Conservation (phyloP, 2,329 filamentous ascomycete genomes). For the Penicillium sp. region DNA sequence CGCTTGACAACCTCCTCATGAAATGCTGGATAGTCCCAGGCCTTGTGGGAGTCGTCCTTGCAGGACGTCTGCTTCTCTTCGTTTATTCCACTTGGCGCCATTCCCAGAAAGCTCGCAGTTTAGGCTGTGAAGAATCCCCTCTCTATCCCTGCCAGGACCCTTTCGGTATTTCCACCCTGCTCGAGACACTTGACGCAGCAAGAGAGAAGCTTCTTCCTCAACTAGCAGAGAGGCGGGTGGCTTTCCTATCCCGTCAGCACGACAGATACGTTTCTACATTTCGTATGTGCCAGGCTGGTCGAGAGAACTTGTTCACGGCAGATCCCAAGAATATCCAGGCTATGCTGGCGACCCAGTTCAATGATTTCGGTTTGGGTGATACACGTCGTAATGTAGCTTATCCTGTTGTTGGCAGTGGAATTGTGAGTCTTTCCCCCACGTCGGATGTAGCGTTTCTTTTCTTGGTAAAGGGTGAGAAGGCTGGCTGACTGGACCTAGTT, state of each 20-base stretch:
- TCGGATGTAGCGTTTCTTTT: background rate
- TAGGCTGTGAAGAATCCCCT: conserved; percentile 27
- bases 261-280: conserved; percentile 29
- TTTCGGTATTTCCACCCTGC: conserved; percentile 27
- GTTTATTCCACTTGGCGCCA: too few species aligned
- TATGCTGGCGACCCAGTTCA: conserved; percentile 78
- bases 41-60: too few species aligned
- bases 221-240: conserved; percentile 20
- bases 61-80: too few species aligned
- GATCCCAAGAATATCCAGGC: conserved; percentile 73
- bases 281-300: conserved; percentile 23
- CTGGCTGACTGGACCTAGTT: conserved; percentile 21
- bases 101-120: background rate
- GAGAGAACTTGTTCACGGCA: conserved; percentile 29
- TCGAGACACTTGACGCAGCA: conserved; percentile 25
- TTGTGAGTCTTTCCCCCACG: conserved; percentile 33
- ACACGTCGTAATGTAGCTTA: conserved; percentile 65
- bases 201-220: conserved; percentile 26
- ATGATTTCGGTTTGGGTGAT: conserved; percentile 77
- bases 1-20: too few species aligned
- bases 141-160: conserved; percentile 29
- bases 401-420: conserved; percentile 45
- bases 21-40: too few species aligned
- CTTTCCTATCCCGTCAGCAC: conserved; percentile 23
- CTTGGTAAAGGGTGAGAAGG: too few species aligned